Conservation (phyloP, 2,329 filamentous ascomycete genomes). For the Clonostachys sp. region DNA sequence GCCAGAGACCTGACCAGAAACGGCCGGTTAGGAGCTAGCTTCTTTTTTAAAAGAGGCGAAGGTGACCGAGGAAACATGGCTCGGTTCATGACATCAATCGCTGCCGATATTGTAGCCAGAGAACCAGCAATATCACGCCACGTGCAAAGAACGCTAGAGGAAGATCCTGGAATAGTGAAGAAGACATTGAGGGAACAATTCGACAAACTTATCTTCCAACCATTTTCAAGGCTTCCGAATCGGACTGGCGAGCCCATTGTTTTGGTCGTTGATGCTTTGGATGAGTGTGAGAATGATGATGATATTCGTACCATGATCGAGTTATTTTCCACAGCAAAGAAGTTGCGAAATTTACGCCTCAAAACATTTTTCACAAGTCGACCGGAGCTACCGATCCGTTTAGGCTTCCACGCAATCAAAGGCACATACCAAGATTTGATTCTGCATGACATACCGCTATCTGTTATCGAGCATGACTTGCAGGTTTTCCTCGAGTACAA, state of each 20-base stretch:
- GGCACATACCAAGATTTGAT: slow-evolving; percentile 21
- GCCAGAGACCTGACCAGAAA: neutral
- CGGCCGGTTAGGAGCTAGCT: neutral
- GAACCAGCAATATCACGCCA: neutral
- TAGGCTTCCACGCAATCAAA: slow-evolving; percentile 22
- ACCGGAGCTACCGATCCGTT: slow-evolving; percentile 25
- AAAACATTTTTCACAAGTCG: slow-evolving; percentile 32
- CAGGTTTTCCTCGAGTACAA: slow-evolving; percentile 17
- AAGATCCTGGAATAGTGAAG: neutral
- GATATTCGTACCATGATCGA: neutral
- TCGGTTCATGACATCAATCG: neutral
- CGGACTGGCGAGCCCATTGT: neutral
- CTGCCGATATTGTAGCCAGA: neutral
- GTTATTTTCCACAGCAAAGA: slow-evolving; percentile 1
- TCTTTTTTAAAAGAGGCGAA: slow-evolving; percentile 8
- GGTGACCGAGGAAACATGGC: neutral
- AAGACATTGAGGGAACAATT: slow-evolving; percentile 6
- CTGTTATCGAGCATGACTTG: slow-evolving; percentile 26
- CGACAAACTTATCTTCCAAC: neutral
- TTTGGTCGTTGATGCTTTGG: neutral
- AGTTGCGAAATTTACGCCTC: slow-evolving; percentile 4
- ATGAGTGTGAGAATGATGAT: neutral
- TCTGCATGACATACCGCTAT: slow-evolving; percentile 22
- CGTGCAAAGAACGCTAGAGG: neutral
- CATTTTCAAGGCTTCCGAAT: neutral